Percentiles rank a stretch among this genome's conserved stretches.
Evolutionary conservation across 2,329 filamentous ascomycete genomes (phyloP).

Genomic region (Aspergillus felis): DNA sequence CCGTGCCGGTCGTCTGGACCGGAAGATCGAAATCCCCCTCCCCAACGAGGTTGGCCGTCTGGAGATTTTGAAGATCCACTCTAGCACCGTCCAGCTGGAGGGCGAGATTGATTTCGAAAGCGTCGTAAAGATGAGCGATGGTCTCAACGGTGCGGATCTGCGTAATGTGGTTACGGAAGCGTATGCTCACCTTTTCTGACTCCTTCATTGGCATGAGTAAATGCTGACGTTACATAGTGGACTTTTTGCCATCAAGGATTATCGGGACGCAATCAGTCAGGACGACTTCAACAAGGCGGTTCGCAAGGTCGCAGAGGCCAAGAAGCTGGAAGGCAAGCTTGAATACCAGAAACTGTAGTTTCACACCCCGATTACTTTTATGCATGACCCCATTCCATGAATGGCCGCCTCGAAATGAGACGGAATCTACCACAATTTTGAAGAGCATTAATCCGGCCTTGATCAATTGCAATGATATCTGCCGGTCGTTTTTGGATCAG

Average conservation of each 20-base stretch:
- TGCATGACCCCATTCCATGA: neutral
- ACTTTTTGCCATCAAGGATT: constrained; percentile 97
- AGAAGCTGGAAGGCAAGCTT: constrained; percentile 97
- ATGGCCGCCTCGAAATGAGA: constrained; percentile 14
- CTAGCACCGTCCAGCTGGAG: constrained; percentile 77
- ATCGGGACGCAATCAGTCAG: constrained; percentile 91
- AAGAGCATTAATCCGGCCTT: neutral
- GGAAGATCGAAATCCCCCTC: constrained; percentile 96
- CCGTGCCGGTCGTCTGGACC: constrained; percentile 86
- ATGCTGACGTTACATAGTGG: constrained; percentile 54
- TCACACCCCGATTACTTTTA: constrained; percentile 4
- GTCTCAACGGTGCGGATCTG: constrained; percentile 94
- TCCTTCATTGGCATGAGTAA: neutral
- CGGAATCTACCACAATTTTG: neutral
- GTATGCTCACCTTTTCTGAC: constrained; percentile 53
- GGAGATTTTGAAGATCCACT: constrained; percentile 98
- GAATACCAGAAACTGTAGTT: constrained; percentile 90
- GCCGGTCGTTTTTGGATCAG: too few relatives aligned
- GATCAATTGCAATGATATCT: neutral
- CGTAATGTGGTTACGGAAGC: constrained; percentile 98
- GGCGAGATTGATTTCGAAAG: constrained; percentile 98
- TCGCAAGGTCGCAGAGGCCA: constrained; percentile 91
- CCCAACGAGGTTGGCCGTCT: constrained; percentile 95
- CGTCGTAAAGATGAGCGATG: constrained; percentile 99
- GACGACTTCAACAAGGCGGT: constrained; percentile 99